These are phyloP conservation scores for Aulographum hederae DNA, from an alignment of 2,329 filamentous ascomycete genomes.

Conservation along the genomic window DNA sequence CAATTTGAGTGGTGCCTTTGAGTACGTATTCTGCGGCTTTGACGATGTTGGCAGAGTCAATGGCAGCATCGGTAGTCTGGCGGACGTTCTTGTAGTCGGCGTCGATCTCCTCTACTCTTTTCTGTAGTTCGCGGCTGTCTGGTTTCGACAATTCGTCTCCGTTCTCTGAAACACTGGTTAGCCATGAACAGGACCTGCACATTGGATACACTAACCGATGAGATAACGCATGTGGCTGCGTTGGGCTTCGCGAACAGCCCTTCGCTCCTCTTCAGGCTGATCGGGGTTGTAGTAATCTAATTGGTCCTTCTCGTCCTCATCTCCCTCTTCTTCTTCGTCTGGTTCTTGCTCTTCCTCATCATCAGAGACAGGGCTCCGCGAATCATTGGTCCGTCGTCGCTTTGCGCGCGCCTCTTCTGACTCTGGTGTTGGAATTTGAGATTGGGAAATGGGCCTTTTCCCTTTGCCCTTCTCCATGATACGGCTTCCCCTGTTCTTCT, in stretches of 20 bases:
- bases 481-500: constrained; percentile 21
- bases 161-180: constrained; percentile 38
- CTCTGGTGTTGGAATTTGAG: too few relatives aligned
- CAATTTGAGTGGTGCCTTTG: constrained; percentile 57
- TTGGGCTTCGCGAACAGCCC: constrained; percentile 49
- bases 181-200: constrained; percentile 5
- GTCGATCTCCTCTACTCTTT: constrained; percentile 50
- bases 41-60: constrained; percentile 76
- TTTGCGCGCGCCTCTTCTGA: too few relatives aligned
- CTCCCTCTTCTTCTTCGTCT: constrained; percentile 11
- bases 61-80: constrained; percentile 77
- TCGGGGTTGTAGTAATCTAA: constrained; percentile 58
- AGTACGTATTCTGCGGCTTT: constrained; percentile 63
- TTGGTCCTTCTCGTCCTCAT: too few relatives aligned
- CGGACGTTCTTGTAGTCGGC: constrained; percentile 48
- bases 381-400: too few relatives aligned
- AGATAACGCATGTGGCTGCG: constrained; percentile 47
- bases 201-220: constrained; percentile 34
- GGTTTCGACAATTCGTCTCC: constrained; percentile 51
- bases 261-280: constrained; percentile 56
- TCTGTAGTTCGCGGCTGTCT: constrained; percentile 44
- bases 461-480: background rate
- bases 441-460: too few relatives aligned
- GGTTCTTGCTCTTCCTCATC: constrained; percentile 6
- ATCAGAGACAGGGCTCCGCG: constrained; percentile 5